These are phyloP conservation scores for Ophiostoma sp. DNA, from an alignment of 2,329 filamentous ascomycete genomes.

Conservation along the genomic window DNA sequence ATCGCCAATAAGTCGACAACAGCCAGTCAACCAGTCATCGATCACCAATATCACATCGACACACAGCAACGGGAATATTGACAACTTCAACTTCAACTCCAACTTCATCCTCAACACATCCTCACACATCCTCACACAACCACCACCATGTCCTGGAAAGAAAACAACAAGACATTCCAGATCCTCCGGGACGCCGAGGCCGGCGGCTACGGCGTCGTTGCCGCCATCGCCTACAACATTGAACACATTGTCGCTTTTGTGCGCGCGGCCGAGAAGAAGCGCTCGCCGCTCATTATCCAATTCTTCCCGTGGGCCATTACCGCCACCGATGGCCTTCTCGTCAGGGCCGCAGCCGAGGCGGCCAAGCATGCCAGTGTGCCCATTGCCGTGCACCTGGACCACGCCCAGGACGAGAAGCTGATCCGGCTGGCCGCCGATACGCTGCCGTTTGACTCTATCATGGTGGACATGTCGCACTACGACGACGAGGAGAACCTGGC, in stretches of 20 bases:
- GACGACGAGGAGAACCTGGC: conserved; percentile 69
- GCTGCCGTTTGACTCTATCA: conserved; percentile 67
- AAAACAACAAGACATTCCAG: conserved; percentile 16
- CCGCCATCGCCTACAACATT: conserved; percentile 60
- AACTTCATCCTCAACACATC: background rate
- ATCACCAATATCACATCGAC: background rate
- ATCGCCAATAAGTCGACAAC: background rate
- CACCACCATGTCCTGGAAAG: background rate
- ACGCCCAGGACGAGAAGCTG: conserved; percentile 61
- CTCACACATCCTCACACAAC: background rate
- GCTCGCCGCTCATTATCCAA: conserved; percentile 64
- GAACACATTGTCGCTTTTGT: conserved; percentile 69
- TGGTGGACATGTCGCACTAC: conserved; percentile 76
- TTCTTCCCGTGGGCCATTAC: conserved; percentile 72
- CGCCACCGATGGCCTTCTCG: conserved; percentile 27
- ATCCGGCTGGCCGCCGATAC: conserved; percentile 58
- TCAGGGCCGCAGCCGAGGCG: conserved; percentile 56
- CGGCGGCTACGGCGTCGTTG: conserved; percentile 25
- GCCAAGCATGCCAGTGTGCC: conserved; percentile 58
- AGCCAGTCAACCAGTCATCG: background rate
- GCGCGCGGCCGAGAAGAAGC: conserved; percentile 65
- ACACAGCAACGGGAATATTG: background rate
- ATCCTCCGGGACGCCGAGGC: conserved; percentile 24
- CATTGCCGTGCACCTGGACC: conserved; percentile 64
- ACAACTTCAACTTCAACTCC: background rate